A percentile compares a stretch with the other conserved stretches of the same genome.
phyloP scores from a whole-genome alignment of 2,329 filamentous ascomycete genomes.

The Emmonsiellopsis sp. region DNA sequence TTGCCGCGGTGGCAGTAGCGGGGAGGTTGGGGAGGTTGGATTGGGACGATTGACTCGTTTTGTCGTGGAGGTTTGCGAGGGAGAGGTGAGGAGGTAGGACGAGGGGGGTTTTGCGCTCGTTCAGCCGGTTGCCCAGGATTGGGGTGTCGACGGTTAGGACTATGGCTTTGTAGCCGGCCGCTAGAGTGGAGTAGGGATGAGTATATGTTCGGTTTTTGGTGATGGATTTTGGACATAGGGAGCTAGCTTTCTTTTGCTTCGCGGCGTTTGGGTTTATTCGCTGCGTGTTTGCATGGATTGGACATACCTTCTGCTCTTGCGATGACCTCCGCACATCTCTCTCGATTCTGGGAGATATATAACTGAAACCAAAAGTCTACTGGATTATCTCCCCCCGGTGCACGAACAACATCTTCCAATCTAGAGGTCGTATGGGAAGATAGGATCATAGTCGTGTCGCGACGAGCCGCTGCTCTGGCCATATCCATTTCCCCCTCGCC shows the following conservation, averaged over 20 bases:
- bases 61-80: conserved; percentile 30
- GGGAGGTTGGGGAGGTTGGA: conserved; percentile 36
- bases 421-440: conserved; percentile 53
- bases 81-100: conserved; percentile 1
- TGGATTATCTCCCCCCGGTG: neutral
- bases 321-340: conserved; percentile 43
- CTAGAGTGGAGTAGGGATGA: conserved; percentile 41
- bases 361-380: conserved; percentile 1
- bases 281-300: conserved; percentile 21
- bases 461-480: conserved; percentile 48
- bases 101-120: neutral
- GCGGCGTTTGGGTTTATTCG: too few species aligned
- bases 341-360: conserved; percentile 23
- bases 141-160: conserved; percentile 66
- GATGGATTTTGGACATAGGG: too few species aligned
- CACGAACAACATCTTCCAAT: conserved; percentile 51
- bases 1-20: conserved; percentile 13
- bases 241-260: too few species aligned
- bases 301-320: conserved; percentile 64
- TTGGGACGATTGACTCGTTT: conserved; percentile 59
- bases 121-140: conserved; percentile 51
- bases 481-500: conserved; percentile 53
- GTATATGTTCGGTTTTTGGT: too few species aligned
- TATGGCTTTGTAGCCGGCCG: conserved; percentile 52
- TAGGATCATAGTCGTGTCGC: conserved; percentile 56